Evolutionary conservation across 2,329 filamentous ascomycete genomes (phyloP).

Genomic region (Fusarium duplospermum): DNA sequence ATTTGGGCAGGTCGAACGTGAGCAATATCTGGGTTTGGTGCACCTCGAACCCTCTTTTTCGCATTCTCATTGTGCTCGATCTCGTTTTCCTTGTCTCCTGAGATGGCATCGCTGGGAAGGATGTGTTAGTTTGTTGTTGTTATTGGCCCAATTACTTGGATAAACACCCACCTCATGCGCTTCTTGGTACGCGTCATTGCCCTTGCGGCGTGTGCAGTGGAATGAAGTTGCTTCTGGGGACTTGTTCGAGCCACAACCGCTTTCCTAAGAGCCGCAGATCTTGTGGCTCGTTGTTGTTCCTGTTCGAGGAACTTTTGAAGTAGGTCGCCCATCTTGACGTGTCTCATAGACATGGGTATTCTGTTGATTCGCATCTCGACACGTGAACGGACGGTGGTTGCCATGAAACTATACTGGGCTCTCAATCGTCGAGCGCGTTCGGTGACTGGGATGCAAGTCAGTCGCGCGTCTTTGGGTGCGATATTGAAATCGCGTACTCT

Average conservation of each 20-base stretch:
- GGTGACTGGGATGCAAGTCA: constrained; percentile 69
- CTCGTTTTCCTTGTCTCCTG: constrained; percentile 83
- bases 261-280: constrained; percentile 64
- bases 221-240: constrained; percentile 51
- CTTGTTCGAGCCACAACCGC: constrained; percentile 54
- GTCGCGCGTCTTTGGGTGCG: constrained; percentile 26
- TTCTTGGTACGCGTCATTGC: constrained; percentile 54
- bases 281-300: constrained; percentile 55
- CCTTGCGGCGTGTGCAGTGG: constrained; percentile 31
- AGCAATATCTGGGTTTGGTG: constrained; percentile 55
- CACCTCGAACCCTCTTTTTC: constrained; percentile 73
- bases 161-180: constrained; percentile 60
- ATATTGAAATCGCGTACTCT: constrained; percentile 68
- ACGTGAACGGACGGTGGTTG: constrained; percentile 84
- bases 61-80: constrained; percentile 68
- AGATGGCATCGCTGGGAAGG: constrained; percentile 69
- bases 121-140: constrained; percentile 42
- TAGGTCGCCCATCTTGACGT: constrained; percentile 85
- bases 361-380: constrained; percentile 95
- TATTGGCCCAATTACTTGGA: neutral
- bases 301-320: constrained; percentile 64
- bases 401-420: constrained; percentile 89
- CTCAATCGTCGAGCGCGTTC: constrained; percentile 88
- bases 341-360: constrained; percentile 83
- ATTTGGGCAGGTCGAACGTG: constrained; percentile 65